Evolutionary conservation across 2,329 filamentous ascomycete genomes (phyloP).

Genomic region (Epichloe brachyelytri): DNA sequence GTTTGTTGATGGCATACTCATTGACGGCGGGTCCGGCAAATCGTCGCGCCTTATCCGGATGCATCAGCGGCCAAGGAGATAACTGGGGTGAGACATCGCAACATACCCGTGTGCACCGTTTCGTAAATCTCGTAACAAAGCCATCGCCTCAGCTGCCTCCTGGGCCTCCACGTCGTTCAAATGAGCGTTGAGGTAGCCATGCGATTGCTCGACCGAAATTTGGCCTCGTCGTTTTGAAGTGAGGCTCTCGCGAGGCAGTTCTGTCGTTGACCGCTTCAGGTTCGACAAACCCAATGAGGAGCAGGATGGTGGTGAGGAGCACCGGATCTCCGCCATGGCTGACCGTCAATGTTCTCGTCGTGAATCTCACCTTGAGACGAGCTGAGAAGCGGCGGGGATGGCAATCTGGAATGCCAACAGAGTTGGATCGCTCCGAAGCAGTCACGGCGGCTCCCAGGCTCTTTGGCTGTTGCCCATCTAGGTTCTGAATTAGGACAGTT

Average conservation of each 20-base stretch:
- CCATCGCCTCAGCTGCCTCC: not conserved
- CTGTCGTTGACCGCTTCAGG: not conserved
- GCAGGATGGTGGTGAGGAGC: not conserved
- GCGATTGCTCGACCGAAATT: not conserved
- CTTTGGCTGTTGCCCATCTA: too few species aligned
- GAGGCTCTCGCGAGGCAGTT: not conserved
- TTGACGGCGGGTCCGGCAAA: not conserved
- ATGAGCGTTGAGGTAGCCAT: not conserved
- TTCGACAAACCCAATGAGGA: not conserved
- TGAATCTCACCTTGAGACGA: not conserved
- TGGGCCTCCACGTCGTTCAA: too few species aligned
- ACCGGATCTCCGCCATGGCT: constrained; percentile 1
- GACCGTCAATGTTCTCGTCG: not conserved
- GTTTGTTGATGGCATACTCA: not conserved
- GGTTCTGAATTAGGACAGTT: too few species aligned
- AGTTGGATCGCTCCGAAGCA: too few species aligned
- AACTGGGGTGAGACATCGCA: not conserved
- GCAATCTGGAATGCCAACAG: too few species aligned
- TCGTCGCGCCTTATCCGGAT: not conserved
- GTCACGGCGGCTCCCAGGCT: too few species aligned
- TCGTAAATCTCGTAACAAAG: not conserved
- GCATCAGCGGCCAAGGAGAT: not conserved
- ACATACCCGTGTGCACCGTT: not conserved
- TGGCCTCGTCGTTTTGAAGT: constrained; percentile 1
- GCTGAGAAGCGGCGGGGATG: not conserved